These are phyloP conservation scores for Yamagishiella unicocca DNA, from an alignment of 139 green algal genomes.

Conservation along the genomic window DNA sequence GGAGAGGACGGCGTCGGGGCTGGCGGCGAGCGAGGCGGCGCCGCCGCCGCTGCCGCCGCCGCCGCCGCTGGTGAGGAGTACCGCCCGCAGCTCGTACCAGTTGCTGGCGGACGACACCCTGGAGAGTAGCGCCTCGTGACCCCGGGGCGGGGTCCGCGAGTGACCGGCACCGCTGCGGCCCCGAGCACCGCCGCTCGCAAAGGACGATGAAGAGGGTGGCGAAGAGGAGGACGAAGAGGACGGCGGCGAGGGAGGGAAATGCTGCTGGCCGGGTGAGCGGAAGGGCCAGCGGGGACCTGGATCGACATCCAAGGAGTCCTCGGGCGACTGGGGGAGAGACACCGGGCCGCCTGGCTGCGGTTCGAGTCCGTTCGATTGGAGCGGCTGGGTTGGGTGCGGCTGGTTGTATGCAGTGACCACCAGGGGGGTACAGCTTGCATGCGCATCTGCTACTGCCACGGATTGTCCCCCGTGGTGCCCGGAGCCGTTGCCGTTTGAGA, in stretches of 20 bases:
- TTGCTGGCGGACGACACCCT: background rate
- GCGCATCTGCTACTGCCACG: no score
- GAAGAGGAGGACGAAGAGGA: background rate
- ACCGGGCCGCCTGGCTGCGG: no score
- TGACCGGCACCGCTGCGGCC: background rate
- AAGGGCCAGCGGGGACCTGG: no score
- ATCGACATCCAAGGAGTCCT: no score
- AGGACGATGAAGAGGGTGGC: background rate
- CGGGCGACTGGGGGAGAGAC: no score
- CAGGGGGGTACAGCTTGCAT: no score
- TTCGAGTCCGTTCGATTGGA: no score
- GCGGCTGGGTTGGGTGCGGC: no score
- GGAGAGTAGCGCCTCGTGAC: background rate
- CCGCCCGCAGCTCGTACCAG: constrained; percentile 39
- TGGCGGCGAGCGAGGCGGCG: background rate
- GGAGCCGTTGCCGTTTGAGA: no score
- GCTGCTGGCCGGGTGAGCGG: constrained; percentile 4
- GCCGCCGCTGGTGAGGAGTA: background rate
- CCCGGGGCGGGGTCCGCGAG: no score
- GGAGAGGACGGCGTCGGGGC: background rate
- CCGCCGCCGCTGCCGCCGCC: background rate
- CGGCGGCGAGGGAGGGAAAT: constrained; percentile 16
- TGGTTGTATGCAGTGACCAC: no score
- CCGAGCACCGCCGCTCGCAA: background rate
- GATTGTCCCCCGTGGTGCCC: no score